A percentile compares a stretch with the other conserved stretches of the same genome.
phyloP scores from a whole-genome alignment of 1,139 yeast genomes.

The Nakaseomyces sp. region DNA sequence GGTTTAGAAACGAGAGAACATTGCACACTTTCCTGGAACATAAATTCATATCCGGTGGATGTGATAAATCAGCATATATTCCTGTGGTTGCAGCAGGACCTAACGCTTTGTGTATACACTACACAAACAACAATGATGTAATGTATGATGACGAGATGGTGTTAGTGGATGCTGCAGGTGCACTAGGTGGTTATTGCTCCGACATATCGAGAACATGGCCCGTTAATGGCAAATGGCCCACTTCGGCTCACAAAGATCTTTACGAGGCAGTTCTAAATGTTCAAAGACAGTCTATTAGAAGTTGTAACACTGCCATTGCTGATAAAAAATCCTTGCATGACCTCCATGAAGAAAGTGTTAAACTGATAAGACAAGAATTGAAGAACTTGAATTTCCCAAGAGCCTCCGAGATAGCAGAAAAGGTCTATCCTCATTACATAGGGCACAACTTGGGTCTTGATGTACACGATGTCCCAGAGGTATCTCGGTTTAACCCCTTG shows the following conservation, averaged over 20 bases:
- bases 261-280: conserved; percentile 83
- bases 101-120: conserved; percentile 81
- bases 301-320: conserved; percentile 37
- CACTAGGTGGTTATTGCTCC: conserved; percentile 87
- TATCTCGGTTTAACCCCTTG: conserved; percentile 44
- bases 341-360: conserved; percentile 63
- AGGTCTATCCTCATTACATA: conserved; percentile 84
- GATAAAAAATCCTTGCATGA: conserved; percentile 56
- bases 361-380: conserved; percentile 52
- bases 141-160: conserved; percentile 72
- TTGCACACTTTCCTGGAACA: conserved; percentile 77
- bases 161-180: conserved; percentile 92
- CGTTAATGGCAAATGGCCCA: conserved; percentile 51
- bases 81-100: conserved; percentile 96
- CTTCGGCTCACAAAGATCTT: conserved; percentile 71
- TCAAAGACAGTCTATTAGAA: conserved; percentile 66
- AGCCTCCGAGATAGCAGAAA: conserved; percentile 36
- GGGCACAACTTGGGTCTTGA: conserved; percentile 95
- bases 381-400: conserved; percentile 59
- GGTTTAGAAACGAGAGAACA: conserved; percentile 63
- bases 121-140: conserved; percentile 79
- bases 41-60: conserved; percentile 75
- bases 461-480: conserved; percentile 73
- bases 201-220: conserved; percentile 99
- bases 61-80: conserved; percentile 81